Percentiles rank a stretch among this genome's conserved stretches.
Conservation (phyloP, 2,329 filamentous ascomycete species). For the Colletotrichum sojae region DNA sequence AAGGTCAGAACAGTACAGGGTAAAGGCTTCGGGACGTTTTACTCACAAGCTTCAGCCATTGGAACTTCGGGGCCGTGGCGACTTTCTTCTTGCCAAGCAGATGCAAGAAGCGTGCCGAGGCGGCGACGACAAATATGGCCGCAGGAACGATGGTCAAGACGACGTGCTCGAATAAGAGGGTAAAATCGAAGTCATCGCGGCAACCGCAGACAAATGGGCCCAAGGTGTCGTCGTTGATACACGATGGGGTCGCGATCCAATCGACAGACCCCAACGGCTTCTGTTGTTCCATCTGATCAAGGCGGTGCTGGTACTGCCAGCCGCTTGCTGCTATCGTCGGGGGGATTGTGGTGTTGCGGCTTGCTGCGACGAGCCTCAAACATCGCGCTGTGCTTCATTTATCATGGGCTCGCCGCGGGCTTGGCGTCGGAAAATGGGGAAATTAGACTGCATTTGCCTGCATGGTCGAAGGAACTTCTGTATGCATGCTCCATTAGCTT, state of each 20-base stretch:
- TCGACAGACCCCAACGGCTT: neutral
- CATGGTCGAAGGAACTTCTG: no score
- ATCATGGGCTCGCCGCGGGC: neutral
- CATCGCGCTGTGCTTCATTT: neutral
- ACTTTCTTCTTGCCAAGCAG: constrained; percentile 51
- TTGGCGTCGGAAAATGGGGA: neutral
- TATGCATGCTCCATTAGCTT: neutral
- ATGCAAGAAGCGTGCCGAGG: constrained; percentile 50
- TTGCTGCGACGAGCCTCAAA: neutral
- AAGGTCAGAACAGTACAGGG: neutral
- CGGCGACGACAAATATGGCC: constrained; percentile 54
- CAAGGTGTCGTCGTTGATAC: constrained; percentile 53
- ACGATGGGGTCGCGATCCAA: neutral
- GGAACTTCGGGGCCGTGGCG: constrained; percentile 52
- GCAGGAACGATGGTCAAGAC: constrained; percentile 61
- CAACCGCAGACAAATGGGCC: constrained; percentile 62
- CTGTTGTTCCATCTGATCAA: neutral
- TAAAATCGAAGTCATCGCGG: constrained; percentile 65
- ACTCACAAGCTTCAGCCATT: constrained; percentile 42
- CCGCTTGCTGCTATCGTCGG: neutral
- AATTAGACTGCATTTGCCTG: neutral
- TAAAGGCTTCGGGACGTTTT: neutral
- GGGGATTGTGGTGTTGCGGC: neutral
- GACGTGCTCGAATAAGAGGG: constrained; percentile 63
- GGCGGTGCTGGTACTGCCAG: neutral